Conservation (phyloP, 805 yeast species). For the Saccharomycopsis fodiens region DNA sequence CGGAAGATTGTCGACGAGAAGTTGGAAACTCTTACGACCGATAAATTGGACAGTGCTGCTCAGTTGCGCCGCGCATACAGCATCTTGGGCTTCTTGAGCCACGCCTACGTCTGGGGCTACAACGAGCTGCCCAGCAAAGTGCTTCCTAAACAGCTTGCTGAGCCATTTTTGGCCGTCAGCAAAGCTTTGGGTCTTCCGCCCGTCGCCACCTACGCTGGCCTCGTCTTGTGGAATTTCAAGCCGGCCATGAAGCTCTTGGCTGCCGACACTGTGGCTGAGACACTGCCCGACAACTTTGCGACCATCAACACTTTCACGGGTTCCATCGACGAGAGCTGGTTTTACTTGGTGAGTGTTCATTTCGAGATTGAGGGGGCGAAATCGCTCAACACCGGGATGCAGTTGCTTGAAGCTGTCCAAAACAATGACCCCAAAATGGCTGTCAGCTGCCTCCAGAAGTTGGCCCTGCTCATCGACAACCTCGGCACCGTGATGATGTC, state of each 20-base stretch:
- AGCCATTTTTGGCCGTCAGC: constrained; percentile 57
- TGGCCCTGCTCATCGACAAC: constrained; percentile 70
- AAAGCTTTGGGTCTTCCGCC: constrained; percentile 71
- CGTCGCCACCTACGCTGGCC: constrained; percentile 78
- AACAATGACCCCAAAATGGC: constrained; percentile 36
- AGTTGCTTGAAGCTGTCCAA: constrained; percentile 53
- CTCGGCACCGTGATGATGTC: constrained; percentile 66
- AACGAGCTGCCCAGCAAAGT: constrained; percentile 47
- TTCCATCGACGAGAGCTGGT: constrained; percentile 88
- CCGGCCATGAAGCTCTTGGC: constrained; percentile 39
- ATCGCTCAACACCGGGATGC: constrained; percentile 58
- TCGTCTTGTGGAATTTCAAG: constrained; percentile 83
- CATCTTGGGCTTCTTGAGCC: constrained; percentile 69
- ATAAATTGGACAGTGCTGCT: constrained; percentile 31
- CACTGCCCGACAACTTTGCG: constrained; percentile 63
- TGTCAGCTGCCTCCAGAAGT: constrained; percentile 41
- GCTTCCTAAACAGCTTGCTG: constrained; percentile 61
- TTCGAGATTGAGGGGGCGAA: constrained; percentile 79
- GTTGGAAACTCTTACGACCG: constrained; percentile 49
- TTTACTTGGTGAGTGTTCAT: constrained; percentile 78
- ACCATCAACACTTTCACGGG: constrained; percentile 86
- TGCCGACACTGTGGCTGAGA: constrained; percentile 26
- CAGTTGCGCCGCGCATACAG: constrained; percentile 78
- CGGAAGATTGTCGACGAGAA: constrained; percentile 51
- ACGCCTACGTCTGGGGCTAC: constrained; percentile 87